phyloP scores from a whole-genome alignment of 371 early-diverging fungal species.

The Mucor plumbeus region DNA sequence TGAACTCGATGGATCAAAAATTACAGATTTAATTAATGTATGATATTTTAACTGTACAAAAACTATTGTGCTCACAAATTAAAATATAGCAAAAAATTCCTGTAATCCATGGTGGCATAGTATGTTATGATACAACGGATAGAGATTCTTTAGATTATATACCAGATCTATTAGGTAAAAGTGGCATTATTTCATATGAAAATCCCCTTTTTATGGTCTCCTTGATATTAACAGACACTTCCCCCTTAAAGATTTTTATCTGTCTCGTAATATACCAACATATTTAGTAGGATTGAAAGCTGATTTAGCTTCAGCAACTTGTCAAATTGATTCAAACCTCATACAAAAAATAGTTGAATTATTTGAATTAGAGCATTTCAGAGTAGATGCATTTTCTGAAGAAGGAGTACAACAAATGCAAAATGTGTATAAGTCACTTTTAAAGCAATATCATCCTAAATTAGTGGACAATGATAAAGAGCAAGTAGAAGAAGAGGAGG shows the following conservation, averaged over 20 bases:
- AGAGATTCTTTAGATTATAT: slow-evolving; percentile 39
- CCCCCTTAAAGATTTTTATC: slow-evolving; percentile 29
- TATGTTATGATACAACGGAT: slow-evolving; percentile 47
- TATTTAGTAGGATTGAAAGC: slow-evolving; percentile 43
- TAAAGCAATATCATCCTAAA: slow-evolving; percentile 14
- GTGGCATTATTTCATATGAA: slow-evolving; percentile 12
- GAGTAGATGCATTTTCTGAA: slow-evolving; percentile 39
- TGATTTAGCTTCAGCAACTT: slow-evolving; percentile 22
- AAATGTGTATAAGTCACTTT: slow-evolving; percentile 28
- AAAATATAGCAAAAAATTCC: slow-evolving; percentile 16
- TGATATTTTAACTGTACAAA: not conserved
- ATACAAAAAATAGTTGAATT: slow-evolving; percentile 30
- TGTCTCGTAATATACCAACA: slow-evolving; percentile 39
- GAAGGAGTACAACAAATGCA: slow-evolving; percentile 34
- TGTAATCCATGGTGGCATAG: slow-evolving; percentile 40
- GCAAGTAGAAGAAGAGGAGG: not conserved
- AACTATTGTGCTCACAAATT: not conserved
- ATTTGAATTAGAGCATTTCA: slow-evolving; percentile 31
- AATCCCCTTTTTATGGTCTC: slow-evolving; percentile 1
- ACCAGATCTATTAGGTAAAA: slow-evolving; percentile 47
- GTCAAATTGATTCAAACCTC: slow-evolving; percentile 34
- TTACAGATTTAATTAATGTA: not conserved
- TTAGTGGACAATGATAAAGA: not conserved
- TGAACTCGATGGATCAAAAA: slow-evolving; percentile 31
- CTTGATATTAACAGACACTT: not conserved